Evolutionary conservation across 495 filamentous ascomycete species (phyloP), one percentile per base, ranked within the genome.

Genomic region (Rusavskia elegans): DNA sequence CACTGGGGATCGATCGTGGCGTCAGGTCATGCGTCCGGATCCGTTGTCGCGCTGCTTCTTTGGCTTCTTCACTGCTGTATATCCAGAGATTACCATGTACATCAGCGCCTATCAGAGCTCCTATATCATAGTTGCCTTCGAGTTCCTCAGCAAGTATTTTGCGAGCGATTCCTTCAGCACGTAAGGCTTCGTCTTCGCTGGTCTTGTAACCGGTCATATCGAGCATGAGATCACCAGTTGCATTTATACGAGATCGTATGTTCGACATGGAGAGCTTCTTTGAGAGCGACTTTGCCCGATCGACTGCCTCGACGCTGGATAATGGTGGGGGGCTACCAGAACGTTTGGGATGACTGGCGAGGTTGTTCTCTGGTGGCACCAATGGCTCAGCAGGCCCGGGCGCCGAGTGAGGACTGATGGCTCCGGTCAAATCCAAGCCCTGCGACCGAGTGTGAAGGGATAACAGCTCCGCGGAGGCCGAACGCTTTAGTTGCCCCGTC

Each of bases 41-140:
- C 55, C 73, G 73, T 23, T 73, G 73, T 20, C 70, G 67, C 10
- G 83, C 84, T 4, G 76, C 71, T 60, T 89, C 85, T 60, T 96
- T 97, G 23, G 93, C 88, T 59, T 96, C 93, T 62, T 95, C 88
- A 57, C 88, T 95, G 64, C 86, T 92, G 67, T 97, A 99, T 51
- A 97, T 97, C 93, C 92, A 97, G 10, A 99, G 71, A 61, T 99
- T 97, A 5, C 92, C 92, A 45, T 89, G 81, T 59, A 93, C 88
- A 61, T 99, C 92, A 23, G 87, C 87, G 8, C 87, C 90, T 62
- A 99, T 95, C 7, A 99, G 73, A 25, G 92, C 83, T 29, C 90
- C 90, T 59, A 99, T 90, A 62, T 99, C 93, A 63, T 96, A 95
- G 58, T 87, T 84, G 16, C 89, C 92, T 63, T 96, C 86, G 20